phyloP scores from a whole-genome alignment of 139 green algal genomes.

The Desmodesmus armatus region DNA sequence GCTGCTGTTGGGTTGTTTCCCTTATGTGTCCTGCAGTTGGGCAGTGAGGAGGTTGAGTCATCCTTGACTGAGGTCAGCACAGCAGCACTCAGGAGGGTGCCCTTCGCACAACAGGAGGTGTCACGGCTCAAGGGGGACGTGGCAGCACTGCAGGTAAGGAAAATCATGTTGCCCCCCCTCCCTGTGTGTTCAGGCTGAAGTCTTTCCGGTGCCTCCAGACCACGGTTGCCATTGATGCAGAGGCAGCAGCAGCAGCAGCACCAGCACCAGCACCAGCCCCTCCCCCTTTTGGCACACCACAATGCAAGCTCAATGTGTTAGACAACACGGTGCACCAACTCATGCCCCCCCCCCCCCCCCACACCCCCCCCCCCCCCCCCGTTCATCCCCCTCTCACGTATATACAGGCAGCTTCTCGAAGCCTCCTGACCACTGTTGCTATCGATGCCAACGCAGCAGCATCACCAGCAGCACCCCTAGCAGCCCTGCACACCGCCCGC shows the following conservation, averaged over 20 bases:
- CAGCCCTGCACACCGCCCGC: too few relatives aligned
- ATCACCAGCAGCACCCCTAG: too few relatives aligned
- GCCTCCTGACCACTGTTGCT: too few relatives aligned
- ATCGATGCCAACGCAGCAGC: too few relatives aligned
- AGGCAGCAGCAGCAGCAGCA: neutral
- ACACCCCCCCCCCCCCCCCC: too few relatives aligned
- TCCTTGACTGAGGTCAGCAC: constrained; percentile 54
- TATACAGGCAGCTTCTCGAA: too few relatives aligned
- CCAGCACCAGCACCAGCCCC: neutral
- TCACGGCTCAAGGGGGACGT: constrained; percentile 70
- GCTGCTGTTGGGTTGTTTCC: neutral
- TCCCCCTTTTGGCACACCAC: neutral
- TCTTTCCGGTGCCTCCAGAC: neutral
- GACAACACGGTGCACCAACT: too few relatives aligned
- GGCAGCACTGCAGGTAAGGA: constrained; percentile 50
- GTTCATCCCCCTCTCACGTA: too few relatives aligned
- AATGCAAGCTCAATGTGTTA: too few relatives aligned
- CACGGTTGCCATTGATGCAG: too few relatives aligned
- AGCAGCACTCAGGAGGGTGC: constrained; percentile 83
- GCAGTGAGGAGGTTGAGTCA: constrained; percentile 20
- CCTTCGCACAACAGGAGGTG: constrained; percentile 87
- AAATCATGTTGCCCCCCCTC: neutral
- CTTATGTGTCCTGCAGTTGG: constrained; percentile 59
- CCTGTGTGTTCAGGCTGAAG: too few relatives aligned
- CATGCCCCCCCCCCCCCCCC: too few relatives aligned